phyloP scores from a whole-genome alignment of 2,329 filamentous ascomycete genomes.

The Neonectria sp. region DNA sequence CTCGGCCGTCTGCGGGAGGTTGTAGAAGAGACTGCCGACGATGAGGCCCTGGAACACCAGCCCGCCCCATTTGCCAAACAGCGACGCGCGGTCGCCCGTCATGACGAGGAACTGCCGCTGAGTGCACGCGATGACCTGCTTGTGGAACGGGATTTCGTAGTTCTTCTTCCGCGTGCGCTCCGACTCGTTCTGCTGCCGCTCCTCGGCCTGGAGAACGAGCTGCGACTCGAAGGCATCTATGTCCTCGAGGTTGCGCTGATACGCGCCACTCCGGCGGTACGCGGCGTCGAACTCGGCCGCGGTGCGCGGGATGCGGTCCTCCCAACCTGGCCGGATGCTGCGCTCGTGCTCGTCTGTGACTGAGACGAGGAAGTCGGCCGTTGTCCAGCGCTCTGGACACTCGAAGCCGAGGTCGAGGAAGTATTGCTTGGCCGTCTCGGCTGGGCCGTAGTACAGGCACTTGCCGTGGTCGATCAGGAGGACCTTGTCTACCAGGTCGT shows the following conservation, averaged over 20 bases:
- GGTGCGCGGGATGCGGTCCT: constrained; percentile 78
- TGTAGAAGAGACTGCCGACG: constrained; percentile 85
- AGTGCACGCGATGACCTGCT: constrained; percentile 80
- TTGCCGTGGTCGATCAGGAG: constrained; percentile 80
- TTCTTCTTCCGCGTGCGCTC: constrained; percentile 77
- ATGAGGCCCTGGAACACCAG: constrained; percentile 82
- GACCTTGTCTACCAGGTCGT: constrained; percentile 81
- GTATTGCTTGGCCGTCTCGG: constrained; percentile 75
- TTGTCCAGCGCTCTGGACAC: constrained; percentile 80
- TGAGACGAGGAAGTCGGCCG: constrained; percentile 83
- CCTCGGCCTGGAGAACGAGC: constrained; percentile 61
- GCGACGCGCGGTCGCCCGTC: constrained; percentile 80
- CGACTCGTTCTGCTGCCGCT: constrained; percentile 72
- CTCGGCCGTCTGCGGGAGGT: constrained; percentile 70
- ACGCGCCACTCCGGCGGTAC: constrained; percentile 75
- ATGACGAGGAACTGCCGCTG: constrained; percentile 86
- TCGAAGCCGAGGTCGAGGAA: constrained; percentile 81
- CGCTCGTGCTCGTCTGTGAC: constrained; percentile 83
- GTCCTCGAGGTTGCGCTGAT: constrained; percentile 72
- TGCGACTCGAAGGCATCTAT: constrained; percentile 76
- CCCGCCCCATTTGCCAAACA: constrained; percentile 86
- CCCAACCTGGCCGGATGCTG: constrained; percentile 75
- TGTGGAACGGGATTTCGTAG: constrained; percentile 82
- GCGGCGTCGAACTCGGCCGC: constrained; percentile 76
- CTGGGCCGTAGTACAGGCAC: constrained; percentile 80